Conservation (phyloP, 306 rosid genomes). For the Cicer pinnatifidum region DNA sequence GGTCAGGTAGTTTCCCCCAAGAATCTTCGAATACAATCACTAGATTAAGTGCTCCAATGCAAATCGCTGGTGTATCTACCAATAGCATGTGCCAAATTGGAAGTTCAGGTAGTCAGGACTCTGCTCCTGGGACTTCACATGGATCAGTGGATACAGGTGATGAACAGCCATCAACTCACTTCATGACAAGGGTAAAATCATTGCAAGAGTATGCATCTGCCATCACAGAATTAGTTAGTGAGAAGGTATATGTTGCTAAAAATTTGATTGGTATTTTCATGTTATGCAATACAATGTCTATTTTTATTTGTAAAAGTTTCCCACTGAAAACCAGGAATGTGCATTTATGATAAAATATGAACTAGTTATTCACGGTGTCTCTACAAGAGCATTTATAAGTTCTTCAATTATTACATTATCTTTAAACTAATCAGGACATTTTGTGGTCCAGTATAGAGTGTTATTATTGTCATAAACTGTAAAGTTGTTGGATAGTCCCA, state of each 20-base stretch:
- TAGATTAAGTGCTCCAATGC: slow-evolving; percentile 78
- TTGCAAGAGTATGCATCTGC: slow-evolving; percentile 82
- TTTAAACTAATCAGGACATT: slow-evolving; percentile 32
- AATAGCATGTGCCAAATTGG: slow-evolving; percentile 64
- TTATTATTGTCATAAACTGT: not conserved
- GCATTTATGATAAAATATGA: slow-evolving; percentile 18
- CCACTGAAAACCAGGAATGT: slow-evolving; percentile 6
- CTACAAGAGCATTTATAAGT: slow-evolving; percentile 20
- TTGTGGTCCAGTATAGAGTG: slow-evolving; percentile 18
- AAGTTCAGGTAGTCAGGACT: slow-evolving; percentile 88
- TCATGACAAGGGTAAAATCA: slow-evolving; percentile 78
- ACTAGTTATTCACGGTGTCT: slow-evolving; percentile 8
- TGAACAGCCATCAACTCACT: slow-evolving; percentile 85
- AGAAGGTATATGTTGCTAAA: slow-evolving; percentile 61
- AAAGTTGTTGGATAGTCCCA: slow-evolving; percentile 38
- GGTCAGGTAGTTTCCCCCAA: slow-evolving; percentile 61
- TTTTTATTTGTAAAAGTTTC: slow-evolving; percentile 14
- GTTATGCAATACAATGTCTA: not conserved
- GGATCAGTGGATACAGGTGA: slow-evolving; percentile 81
- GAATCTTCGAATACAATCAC: slow-evolving; percentile 54
- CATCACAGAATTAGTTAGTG: slow-evolving; percentile 76
- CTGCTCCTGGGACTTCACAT: slow-evolving; percentile 85
- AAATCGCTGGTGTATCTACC: slow-evolving; percentile 61
- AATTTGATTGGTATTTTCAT: slow-evolving; percentile 26
- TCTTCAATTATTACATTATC: slow-evolving; percentile 5